Percentiles rank a stretch among this genome's conserved stretches.
Conservation (phyloP, 1,284 basidiomycete genomes). For the Ustilago tritici region DNA sequence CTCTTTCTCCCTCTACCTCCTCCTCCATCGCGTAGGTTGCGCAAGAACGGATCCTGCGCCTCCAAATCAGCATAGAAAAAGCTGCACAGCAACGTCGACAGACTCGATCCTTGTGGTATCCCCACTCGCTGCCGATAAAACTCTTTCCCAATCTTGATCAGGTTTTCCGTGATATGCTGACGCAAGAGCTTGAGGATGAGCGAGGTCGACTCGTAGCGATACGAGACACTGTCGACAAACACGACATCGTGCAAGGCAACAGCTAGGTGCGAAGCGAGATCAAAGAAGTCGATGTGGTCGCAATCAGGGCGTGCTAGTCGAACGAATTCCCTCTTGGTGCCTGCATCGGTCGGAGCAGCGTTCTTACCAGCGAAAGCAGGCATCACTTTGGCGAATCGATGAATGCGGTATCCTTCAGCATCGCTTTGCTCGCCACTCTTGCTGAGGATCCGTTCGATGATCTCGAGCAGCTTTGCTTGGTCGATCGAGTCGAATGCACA, state of each 20-base stretch:
- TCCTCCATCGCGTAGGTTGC: conserved; percentile 73
- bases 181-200: conserved; percentile 81
- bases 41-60: conserved; percentile 72
- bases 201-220: conserved; percentile 74
- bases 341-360: conserved; percentile 3
- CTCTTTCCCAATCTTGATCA: conserved; percentile 77
- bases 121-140: conserved; percentile 89
- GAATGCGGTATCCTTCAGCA: conserved; percentile 57
- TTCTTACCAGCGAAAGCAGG: conserved; percentile 6
- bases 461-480: conserved; percentile 83
- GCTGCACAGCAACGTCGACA: conserved; percentile 85
- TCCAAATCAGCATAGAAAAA: conserved; percentile 92
- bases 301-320: conserved; percentile 71
- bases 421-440: conserved; percentile 1
- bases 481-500: conserved; percentile 97
- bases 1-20: conserved; percentile 2
- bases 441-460: conserved; percentile 76
- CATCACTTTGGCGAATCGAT: conserved; percentile 57
- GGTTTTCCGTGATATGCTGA: conserved; percentile 89
- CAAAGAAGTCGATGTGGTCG: conserved; percentile 80
- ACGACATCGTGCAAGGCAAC: conserved; percentile 79
- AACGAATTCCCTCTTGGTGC: conserved; percentile 37
- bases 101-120: conserved; percentile 93
- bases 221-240: conserved; percentile 85
- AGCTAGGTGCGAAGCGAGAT: conserved; percentile 73